Percentiles rank a stretch among this genome's conserved stretches.
These are phyloP conservation scores for Dactylonectria macrodidyma DNA, from an alignment of 2,329 filamentous ascomycete genomes.

Conservation along the genomic window DNA sequence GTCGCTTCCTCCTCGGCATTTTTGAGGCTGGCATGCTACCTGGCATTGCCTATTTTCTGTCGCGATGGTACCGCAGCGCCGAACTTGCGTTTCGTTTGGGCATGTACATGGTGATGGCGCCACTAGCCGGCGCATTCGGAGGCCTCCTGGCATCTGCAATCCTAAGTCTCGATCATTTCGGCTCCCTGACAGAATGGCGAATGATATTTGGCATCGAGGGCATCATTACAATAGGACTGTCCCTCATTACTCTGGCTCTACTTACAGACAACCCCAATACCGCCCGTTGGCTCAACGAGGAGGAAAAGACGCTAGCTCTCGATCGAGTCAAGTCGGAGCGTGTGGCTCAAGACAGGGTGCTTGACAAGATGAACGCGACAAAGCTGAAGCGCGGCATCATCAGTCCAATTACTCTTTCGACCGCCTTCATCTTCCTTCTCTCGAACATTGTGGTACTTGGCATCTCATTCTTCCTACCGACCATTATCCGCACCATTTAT, in stretches of 20 bases:
- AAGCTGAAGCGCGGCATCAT: slow-evolving; percentile 72
- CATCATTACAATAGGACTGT: slow-evolving; percentile 67
- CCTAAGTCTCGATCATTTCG: slow-evolving; percentile 69
- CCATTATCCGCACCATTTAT: slow-evolving; percentile 59
- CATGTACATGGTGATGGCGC: slow-evolving; percentile 75
- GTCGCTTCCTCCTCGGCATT: slow-evolving; percentile 71
- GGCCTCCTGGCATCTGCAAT: slow-evolving; percentile 74
- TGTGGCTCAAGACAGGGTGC: slow-evolving; percentile 68
- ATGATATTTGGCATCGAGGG: slow-evolving; percentile 81
- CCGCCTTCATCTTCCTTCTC: slow-evolving; percentile 70
- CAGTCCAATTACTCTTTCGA: slow-evolving; percentile 69
- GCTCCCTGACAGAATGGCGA: slow-evolving; percentile 70
- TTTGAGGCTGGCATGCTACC: slow-evolving; percentile 76
- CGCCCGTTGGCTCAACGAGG: slow-evolving; percentile 72
- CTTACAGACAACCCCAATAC: slow-evolving; percentile 76
- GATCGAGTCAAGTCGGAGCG: slow-evolving; percentile 71
- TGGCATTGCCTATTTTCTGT: slow-evolving; percentile 75
- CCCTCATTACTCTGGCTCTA: slow-evolving; percentile 70
- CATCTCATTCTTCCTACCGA: slow-evolving; percentile 74
- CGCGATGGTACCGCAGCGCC: slow-evolving; percentile 72
- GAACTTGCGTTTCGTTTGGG: slow-evolving; percentile 74
- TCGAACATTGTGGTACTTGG: slow-evolving; percentile 77
- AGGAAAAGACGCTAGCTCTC: slow-evolving; percentile 74
- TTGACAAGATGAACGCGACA: slow-evolving; percentile 69
- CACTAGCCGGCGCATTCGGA: slow-evolving; percentile 75